Evolutionary conservation across 805 yeast genomes (phyloP).

Genomic region (Candida rishiriensis): DNA sequence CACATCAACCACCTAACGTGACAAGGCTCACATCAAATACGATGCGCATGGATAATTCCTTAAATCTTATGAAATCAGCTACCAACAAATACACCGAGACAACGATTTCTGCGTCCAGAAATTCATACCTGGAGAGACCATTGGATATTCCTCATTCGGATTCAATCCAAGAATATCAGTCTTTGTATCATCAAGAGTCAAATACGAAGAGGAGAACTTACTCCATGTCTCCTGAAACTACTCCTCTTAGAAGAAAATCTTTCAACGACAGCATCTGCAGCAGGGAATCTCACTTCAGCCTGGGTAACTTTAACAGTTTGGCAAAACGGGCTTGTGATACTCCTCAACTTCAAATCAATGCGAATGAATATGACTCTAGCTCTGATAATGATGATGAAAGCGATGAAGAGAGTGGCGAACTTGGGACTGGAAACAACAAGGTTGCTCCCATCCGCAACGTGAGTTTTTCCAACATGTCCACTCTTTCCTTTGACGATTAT

Average conservation of each 20-base stretch:
- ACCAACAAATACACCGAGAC: background rate
- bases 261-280: too few relatives aligned
- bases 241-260: too few relatives aligned
- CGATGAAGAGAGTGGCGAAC: slow-evolving; percentile 2
- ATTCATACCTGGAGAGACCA: too few relatives aligned
- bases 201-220: slow-evolving; percentile 3
- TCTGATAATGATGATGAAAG: slow-evolving; percentile 5
- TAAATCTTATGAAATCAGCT: background rate
- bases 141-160: slow-evolving; percentile 12
- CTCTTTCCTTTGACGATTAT: too few relatives aligned
- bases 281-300: too few relatives aligned
- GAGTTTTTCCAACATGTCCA: too few relatives aligned
- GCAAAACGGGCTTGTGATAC: too few relatives aligned
- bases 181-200: slow-evolving; percentile 10
- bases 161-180: slow-evolving; percentile 17
- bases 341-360: background rate
- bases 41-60: too few relatives aligned
- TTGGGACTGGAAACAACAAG: background rate
- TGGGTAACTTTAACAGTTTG: too few relatives aligned
- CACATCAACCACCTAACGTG: too few relatives aligned
- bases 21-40: too few relatives aligned
- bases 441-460: background rate
- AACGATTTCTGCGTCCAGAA: background rate
- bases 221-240: too few relatives aligned
- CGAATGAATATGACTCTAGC: background rate